Percentiles rank a stretch among this genome's conserved stretches.
phyloP scores from a whole-genome alignment of 805 yeast genomes.

The Saccharomycodes ludwigii region DNA sequence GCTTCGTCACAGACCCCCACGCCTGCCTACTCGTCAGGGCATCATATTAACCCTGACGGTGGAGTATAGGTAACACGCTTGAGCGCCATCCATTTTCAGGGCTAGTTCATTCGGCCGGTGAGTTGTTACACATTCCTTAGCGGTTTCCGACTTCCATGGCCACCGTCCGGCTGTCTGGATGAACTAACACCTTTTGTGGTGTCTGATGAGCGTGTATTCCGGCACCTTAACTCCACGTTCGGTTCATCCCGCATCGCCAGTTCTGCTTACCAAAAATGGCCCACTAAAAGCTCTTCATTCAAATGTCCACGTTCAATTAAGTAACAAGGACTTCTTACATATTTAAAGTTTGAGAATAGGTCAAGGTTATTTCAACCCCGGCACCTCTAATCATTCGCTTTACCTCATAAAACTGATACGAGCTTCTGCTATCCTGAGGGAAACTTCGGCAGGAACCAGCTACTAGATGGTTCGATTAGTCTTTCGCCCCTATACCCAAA shows the following conservation, averaged over 20 bases:
- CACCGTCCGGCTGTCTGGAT: constrained; percentile 40
- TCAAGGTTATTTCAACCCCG: constrained; percentile 28
- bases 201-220: constrained; percentile 32
- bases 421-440: constrained; percentile 32
- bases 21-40: constrained; percentile 32
- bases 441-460: constrained; percentile 34
- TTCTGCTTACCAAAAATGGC: constrained; percentile 36
- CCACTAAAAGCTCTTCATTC: constrained; percentile 34
- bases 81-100: constrained; percentile 31
- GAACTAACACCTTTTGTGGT: constrained; percentile 34
- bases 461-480: constrained; percentile 33
- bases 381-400: constrained; percentile 31
- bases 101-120: constrained; percentile 40
- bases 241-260: constrained; percentile 36
- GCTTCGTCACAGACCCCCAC: constrained; percentile 31
- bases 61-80: constrained; percentile 31
- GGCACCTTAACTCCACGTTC: constrained; percentile 30
- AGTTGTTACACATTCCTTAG: constrained; percentile 41
- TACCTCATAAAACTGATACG: constrained; percentile 31
- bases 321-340: constrained; percentile 31
- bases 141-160: constrained; percentile 42
- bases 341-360: constrained; percentile 32
- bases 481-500: constrained; percentile 34
- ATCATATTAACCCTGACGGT: constrained; percentile 27
- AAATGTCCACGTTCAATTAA: constrained; percentile 29